Conservation (phyloP, 2,329 filamentous ascomycete species). For the Taxawa tesnikishii region DNA sequence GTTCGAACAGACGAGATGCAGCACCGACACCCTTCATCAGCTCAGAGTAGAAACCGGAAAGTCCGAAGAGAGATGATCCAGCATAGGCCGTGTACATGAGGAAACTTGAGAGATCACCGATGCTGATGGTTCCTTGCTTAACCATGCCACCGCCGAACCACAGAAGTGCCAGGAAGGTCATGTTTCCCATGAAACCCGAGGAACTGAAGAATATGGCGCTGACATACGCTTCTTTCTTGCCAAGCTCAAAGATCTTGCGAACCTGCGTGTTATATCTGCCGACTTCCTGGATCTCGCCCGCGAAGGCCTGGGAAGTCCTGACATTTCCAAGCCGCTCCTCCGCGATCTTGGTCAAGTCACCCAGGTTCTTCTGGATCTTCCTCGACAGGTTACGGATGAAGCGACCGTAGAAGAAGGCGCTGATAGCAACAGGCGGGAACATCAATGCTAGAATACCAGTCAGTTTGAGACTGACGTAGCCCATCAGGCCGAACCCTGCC, state of each 20-base stretch:
- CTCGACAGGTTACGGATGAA: conserved; percentile 80
- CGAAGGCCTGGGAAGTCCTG: conserved; percentile 91
- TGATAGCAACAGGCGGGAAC: conserved; percentile 81
- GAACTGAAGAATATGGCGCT: conserved; percentile 80
- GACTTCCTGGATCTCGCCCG: conserved; percentile 83
- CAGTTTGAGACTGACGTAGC: conserved; percentile 85
- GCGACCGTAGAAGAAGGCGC: conserved; percentile 84
- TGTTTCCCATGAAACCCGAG: conserved; percentile 87
- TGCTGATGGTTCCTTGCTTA: conserved; percentile 68
- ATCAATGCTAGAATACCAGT: conserved; percentile 77
- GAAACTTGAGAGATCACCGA: conserved; percentile 90
- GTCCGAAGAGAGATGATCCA: conserved; percentile 77
- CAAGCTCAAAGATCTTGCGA: conserved; percentile 80
- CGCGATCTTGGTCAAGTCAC: conserved; percentile 88
- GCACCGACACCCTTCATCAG: conserved; percentile 98
- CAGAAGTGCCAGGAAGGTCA: conserved; percentile 85
- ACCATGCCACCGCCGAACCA: conserved; percentile 88
- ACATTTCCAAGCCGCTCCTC: conserved; percentile 97
- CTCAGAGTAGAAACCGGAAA: conserved; percentile 94
- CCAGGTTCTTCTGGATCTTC: conserved; percentile 86
- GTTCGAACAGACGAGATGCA: conserved; percentile 88
- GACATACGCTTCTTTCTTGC: conserved; percentile 74
- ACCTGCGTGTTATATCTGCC: conserved; percentile 85
- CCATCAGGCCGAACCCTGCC: conserved; percentile 85
- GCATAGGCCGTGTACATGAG: conserved; percentile 95